Conservation (phyloP, 257 asterid genomes). For the Gardenia jasminoides region DNA sequence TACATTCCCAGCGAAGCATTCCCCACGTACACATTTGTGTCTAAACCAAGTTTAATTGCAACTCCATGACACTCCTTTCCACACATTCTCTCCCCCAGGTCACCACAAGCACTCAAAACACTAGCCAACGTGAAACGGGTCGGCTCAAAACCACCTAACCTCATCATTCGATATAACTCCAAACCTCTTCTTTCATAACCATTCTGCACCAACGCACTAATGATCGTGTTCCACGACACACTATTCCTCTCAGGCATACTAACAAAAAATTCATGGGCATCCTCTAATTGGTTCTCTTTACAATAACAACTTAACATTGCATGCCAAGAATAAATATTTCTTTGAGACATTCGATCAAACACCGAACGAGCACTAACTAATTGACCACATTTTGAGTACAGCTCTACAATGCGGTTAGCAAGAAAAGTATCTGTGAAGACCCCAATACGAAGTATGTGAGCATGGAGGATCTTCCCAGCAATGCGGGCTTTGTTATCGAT, state of each 20-base stretch:
- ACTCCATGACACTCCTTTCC: constrained; percentile 66
- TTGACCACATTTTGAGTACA: constrained; percentile 58
- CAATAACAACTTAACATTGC: constrained; percentile 57
- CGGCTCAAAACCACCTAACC: constrained; percentile 46
- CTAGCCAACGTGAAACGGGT: constrained; percentile 67
- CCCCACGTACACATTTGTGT: constrained; percentile 52
- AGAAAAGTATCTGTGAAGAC: constrained; percentile 45
- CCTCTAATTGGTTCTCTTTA: constrained; percentile 45
- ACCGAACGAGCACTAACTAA: constrained; percentile 44
- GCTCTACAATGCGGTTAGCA: constrained; percentile 55
- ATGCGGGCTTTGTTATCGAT: constrained; percentile 37
- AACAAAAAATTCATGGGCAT: constrained; percentile 48
- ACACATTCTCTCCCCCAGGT: constrained; percentile 37
- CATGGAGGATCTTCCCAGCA: constrained; percentile 58
- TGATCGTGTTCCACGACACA: constrained; percentile 67
- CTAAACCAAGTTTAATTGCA: constrained; percentile 61
- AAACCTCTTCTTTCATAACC: constrained; percentile 54
- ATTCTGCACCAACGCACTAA: constrained; percentile 48
- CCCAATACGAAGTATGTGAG: constrained; percentile 45
- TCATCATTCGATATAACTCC: constrained; percentile 50
- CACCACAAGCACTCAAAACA: constrained; percentile 72
- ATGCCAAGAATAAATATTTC: constrained; percentile 66
- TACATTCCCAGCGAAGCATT: constrained; percentile 75
- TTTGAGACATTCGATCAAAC: constrained; percentile 60
- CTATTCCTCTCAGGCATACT: constrained; percentile 57